These are phyloP conservation scores for Ajuga reptans DNA, from an alignment of 305 asterid species.

Conservation along the genomic window DNA sequence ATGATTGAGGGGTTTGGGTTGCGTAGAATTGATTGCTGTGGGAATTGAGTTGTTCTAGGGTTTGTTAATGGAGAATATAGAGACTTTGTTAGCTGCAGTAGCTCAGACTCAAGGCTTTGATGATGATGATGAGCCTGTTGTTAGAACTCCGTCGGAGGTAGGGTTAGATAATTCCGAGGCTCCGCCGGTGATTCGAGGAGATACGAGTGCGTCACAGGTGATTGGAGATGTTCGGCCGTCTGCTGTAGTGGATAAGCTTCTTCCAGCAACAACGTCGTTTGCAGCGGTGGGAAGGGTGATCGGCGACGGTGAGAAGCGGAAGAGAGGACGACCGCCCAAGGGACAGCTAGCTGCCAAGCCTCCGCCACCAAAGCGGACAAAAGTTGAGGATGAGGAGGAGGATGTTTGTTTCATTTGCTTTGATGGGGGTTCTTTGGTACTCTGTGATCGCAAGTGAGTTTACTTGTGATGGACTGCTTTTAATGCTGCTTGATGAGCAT, in stretches of 20 bases:
- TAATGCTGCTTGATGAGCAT: neutral
- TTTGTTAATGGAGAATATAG: conserved; percentile 43
- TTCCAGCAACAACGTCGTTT: conserved; percentile 19
- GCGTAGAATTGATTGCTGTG: conserved; percentile 6
- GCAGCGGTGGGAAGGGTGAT: conserved; percentile 24
- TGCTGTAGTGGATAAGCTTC: conserved; percentile 22
- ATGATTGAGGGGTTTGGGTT: neutral
- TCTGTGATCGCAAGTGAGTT: conserved; percentile 80
- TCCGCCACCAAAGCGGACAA: conserved; percentile 44
- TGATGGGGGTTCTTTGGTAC: conserved; percentile 72
- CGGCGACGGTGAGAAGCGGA: conserved; percentile 43
- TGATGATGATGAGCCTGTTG: conserved; percentile 34
- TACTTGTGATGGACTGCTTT: neutral
- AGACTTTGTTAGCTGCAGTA: conserved; percentile 50
- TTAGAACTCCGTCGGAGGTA: conserved; percentile 18
- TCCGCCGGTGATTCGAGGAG: conserved; percentile 21
- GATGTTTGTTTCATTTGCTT: conserved; percentile 83
- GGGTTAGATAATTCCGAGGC: conserved; percentile 25
- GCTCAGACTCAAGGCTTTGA: conserved; percentile 57
- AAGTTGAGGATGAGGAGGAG: conserved; percentile 46
- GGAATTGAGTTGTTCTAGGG: conserved; percentile 18
- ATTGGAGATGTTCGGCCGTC: conserved; percentile 22
- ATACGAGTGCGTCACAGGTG: conserved; percentile 26
- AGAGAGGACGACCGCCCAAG: conserved; percentile 70
- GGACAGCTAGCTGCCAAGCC: conserved; percentile 31